A percentile compares a stretch with the other conserved stretches of the same genome.
These are phyloP conservation scores for Ceriops zippeliana DNA, from an alignment of 345 rosid genomes.

Conservation along the genomic window DNA sequence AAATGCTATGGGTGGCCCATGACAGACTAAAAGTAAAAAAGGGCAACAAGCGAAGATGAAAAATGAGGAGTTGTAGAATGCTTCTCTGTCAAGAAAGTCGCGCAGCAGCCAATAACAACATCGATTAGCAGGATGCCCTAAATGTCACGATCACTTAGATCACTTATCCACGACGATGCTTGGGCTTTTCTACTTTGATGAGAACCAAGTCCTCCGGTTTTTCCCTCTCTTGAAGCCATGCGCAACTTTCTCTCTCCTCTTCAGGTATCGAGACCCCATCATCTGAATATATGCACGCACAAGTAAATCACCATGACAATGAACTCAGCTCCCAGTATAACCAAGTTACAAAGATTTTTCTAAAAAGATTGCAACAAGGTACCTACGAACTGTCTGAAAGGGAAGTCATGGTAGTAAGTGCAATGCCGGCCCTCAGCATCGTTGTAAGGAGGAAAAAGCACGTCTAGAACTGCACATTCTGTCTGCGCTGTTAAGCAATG, in stretches of 20 bases:
- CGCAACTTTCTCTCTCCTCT: conserved; percentile 49
- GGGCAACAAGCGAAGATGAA: too few relatives aligned
- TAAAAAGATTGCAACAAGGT: not conserved
- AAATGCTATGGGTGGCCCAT: not conserved
- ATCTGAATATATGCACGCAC: conserved; percentile 22
- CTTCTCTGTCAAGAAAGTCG: conserved; percentile 1
- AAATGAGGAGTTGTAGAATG: not conserved
- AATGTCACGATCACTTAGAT: conserved; percentile 7
- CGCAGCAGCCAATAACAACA: conserved; percentile 1
- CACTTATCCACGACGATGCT: conserved; percentile 6
- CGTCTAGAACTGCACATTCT: conserved; percentile 87
- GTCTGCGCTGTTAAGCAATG: conserved; percentile 84
- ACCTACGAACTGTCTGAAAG: conserved; percentile 54
- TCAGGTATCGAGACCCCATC: conserved; percentile 42
- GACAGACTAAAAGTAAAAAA: too few relatives aligned
- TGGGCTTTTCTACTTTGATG: conserved; percentile 43
- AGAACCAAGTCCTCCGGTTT: conserved; percentile 51
- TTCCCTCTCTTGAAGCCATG: conserved; percentile 73
- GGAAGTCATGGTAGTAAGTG: conserved; percentile 61
- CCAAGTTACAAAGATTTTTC: too few relatives aligned
- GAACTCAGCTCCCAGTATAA: too few relatives aligned
- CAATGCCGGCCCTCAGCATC: conserved; percentile 79
- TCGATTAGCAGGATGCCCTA: not conserved
- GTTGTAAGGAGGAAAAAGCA: conserved; percentile 84
- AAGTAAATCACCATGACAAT: too few relatives aligned